phyloP scores from a whole-genome alignment of 495 filamentous ascomycete genomes.

The Rostrohypoxylon terebratum region DNA sequence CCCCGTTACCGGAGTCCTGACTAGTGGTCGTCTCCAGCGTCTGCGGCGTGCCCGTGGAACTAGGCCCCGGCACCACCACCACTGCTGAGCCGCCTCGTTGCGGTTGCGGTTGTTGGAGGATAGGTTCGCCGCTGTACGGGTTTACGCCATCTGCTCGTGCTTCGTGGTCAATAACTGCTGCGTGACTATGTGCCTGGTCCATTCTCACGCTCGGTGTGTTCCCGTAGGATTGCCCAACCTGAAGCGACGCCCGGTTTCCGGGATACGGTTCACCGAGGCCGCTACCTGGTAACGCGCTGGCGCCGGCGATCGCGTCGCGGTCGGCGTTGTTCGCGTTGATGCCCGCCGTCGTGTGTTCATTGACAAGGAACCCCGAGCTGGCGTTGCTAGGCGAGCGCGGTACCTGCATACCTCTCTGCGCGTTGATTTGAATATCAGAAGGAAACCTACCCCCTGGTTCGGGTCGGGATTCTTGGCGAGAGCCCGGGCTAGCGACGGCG shows the following conservation, averaged over 20 bases:
- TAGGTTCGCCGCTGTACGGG: constrained; percentile 56
- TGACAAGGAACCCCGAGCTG: constrained; percentile 69
- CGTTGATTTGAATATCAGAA: constrained; percentile 82
- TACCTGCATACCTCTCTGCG: constrained; percentile 76
- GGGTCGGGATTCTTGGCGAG: constrained; percentile 68
- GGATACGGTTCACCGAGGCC: constrained; percentile 50
- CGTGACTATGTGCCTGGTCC: constrained; percentile 53
- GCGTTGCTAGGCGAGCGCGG: constrained; percentile 81
- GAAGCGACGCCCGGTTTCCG: constrained; percentile 33
- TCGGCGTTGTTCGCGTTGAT: constrained; percentile 54
- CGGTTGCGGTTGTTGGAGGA: constrained; percentile 18
- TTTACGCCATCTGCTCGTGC: constrained; percentile 60
- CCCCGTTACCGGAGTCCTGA: constrained; percentile 47
- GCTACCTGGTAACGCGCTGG: constrained; percentile 63
- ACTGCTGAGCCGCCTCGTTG: constrained; percentile 31
- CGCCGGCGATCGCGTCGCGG: constrained; percentile 66
- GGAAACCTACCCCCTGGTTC: constrained; percentile 91
- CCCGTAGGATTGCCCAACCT: constrained; percentile 49
- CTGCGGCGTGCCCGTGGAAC: constrained; percentile 20
- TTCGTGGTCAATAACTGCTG: constrained; percentile 52
- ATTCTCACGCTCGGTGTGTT: constrained; percentile 50
- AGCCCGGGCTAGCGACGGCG: constrained; percentile 58
- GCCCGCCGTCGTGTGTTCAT: constrained; percentile 37
- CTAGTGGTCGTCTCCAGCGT: constrained; percentile 36
- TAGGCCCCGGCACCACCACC: constrained; percentile 36